Base-by-base conservation (phyloP, 495 filamentous ascomycete genomes). In the Talaromyces proteolyticus region DNA sequence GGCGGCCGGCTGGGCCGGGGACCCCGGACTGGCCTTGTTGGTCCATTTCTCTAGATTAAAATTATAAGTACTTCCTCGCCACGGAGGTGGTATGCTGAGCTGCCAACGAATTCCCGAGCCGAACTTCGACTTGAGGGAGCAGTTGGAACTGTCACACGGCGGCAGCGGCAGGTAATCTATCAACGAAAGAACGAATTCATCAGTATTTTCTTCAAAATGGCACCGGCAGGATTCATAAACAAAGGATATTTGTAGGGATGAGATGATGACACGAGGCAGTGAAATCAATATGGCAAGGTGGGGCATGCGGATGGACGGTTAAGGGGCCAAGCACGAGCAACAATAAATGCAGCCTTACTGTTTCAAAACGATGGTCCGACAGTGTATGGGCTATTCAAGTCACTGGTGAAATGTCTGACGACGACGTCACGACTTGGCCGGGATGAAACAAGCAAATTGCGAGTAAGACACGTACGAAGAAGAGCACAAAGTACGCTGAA, bases 1-100 rank as follows among this genome's bases (percentile, higher is more conserved):
- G 86, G 61, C 93, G 91, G 57, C 91, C 91, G 52, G 84, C 71
- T 53, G 92, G 88, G 53, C 90, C 91, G 66, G 85, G 81, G 44
- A 86, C 82, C 61, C 84, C 87, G 59, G 81, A 70, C 56, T 86
- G 86, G 60, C 83, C 82, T 66, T 87, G 82, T 70, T 90, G 88
- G 72, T 95, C 91, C 89, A 95, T 95, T 49, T 61, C 72, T 46
- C 53, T 50, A 51, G 60, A 61, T 54, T 10, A 41, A 38, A 36
- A 19, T 51, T 43, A 43, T 34, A 24, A 51, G 40, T 49, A n/a
- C 25, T 36, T 45, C 16, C 29, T 19, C 44, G 44, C 22, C 18
- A 17, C 6, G 14, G 38, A 41, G 38, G 38, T 41, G 7, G 18
- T 17, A 20, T 18, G 29, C 29, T 36, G 29, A 36, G 7, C 29